Evolutionary conservation across 192 early-diverging fungal genomes (phyloP), one percentile per base, ranked within the genome.

Genomic region (Gryganskiella cystojenkinii): DNA sequence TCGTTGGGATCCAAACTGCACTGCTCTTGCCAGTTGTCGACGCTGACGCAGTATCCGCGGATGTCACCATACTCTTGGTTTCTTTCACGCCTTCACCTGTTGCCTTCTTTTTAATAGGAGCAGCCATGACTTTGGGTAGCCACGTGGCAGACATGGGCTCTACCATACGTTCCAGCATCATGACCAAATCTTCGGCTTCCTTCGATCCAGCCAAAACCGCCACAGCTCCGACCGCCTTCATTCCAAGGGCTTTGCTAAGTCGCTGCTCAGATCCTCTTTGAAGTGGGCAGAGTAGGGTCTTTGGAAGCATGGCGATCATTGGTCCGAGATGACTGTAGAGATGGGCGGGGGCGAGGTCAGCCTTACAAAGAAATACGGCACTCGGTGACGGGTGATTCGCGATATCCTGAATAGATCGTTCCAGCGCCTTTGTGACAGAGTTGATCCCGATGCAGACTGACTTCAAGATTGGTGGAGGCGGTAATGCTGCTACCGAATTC

Each of bases 241-340:
- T 59, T 4, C 74, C 74, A 3, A 78, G 28, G 0, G 66, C 60
- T n/a, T 64, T 61, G 4, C 60, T 62, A 37, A 78, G 24, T 3
- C 28, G 47, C 19, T 56, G 45, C 25, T 78, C 74, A 9, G 74
- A 68, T 1, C 61, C 74, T 45, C 30, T 57, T 47, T 61, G 35
- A 5, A 78, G 22, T 19, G 74, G 74, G 24, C 68, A 78, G 4
- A 78, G 44, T 22, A 63, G 19, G 35, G 56, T 58, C 10, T 42
- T 54, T 46, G 74, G 66, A 3, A 78, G 27, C 74, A 78, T 78
- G 19, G 74, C 66, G 13, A 78, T 20, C 67, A 78, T 69, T 3
- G 66, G 53, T 19, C 65, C 66, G 4, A 78, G 31, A 17, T 78
- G 74, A 5, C 35, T 59, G 34, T 78, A 78, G 6, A 78, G 55